These are phyloP conservation scores for Lasiosphaeriaceae sp. DNA, from an alignment of 495 filamentous ascomycete species.

Conservation along the genomic window DNA sequence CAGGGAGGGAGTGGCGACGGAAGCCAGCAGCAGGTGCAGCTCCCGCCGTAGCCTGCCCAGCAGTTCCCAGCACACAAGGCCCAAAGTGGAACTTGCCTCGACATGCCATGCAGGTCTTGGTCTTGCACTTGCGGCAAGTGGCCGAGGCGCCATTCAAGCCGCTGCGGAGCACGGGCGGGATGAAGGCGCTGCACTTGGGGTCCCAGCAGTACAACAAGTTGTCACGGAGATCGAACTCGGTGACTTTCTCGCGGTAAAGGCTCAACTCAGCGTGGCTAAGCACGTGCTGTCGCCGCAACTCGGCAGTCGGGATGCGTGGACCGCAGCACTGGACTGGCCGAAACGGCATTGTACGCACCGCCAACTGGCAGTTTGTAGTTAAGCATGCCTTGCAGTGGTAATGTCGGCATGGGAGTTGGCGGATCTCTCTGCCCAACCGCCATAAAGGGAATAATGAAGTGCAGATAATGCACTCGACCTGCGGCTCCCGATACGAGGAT, in stretches of 20 bases:
- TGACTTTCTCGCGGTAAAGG: conserved; percentile 11
- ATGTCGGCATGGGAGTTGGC: conserved; percentile 9
- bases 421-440: no score
- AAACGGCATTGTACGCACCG: conserved; percentile 10
- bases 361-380: background rate
- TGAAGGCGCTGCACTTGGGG: conserved; percentile 15
- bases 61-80: background rate
- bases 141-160: background rate
- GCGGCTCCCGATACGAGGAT: no score
- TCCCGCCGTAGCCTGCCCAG: no score
- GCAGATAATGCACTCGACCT: conserved; percentile 9
- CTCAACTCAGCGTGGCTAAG: background rate
- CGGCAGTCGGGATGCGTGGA: conserved; percentile 1
- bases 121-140: conserved; percentile 11
- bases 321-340: conserved; percentile 18
- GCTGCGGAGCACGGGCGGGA: conserved; percentile 9
- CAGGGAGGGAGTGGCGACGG: no score
- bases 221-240: conserved; percentile 9
- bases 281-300: conserved; percentile 9
- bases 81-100: conserved; percentile 6
- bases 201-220: conserved; percentile 19
- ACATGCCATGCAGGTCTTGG: conserved; percentile 12
- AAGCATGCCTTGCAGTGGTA: conserved; percentile 12
- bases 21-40: no score
- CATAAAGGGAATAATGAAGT: background rate